Evolutionary conservation across 2,329 filamentous ascomycete species (phyloP).

Genomic region (Penicillium sp.): DNA sequence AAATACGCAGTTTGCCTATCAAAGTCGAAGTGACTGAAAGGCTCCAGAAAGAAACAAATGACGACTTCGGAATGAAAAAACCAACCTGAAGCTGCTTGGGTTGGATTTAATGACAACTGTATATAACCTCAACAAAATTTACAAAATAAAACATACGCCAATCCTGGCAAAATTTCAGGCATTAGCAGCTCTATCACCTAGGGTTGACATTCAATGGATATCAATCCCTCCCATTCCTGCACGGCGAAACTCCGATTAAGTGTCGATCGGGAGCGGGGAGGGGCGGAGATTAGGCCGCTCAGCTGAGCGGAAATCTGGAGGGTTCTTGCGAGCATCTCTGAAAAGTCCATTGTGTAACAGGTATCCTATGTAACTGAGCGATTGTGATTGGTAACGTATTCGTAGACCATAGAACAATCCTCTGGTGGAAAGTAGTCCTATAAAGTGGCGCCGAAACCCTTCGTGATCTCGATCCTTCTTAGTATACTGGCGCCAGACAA

Average conservation of each 20-base stretch:
- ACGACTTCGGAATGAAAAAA: neutral
- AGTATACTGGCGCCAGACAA: no score
- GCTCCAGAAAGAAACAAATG: neutral
- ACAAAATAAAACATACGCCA: neutral
- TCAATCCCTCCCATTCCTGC: neutral
- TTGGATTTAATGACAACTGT: neutral
- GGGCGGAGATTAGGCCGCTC: neutral
- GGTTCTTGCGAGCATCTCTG: neutral
- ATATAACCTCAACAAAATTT: neutral
- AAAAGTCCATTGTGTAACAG: no score
- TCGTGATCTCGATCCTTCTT: no score
- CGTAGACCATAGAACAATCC: no score
- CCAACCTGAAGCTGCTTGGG: neutral
- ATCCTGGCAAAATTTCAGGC: no score
- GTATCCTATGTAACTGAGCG: no score
- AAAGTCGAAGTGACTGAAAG: slow-evolving; percentile 48
- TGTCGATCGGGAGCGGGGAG: neutral
- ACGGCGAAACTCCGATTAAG: neutral
- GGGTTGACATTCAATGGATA: no score
- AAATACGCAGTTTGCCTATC: slow-evolving; percentile 59
- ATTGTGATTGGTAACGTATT: no score
- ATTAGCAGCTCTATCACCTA: neutral
- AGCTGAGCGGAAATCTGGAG: neutral
- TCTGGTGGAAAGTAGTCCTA: no score
- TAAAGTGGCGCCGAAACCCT: no score